Conservation (phyloP, 1,139 yeast genomes). For the Hyphopichia fennica region DNA sequence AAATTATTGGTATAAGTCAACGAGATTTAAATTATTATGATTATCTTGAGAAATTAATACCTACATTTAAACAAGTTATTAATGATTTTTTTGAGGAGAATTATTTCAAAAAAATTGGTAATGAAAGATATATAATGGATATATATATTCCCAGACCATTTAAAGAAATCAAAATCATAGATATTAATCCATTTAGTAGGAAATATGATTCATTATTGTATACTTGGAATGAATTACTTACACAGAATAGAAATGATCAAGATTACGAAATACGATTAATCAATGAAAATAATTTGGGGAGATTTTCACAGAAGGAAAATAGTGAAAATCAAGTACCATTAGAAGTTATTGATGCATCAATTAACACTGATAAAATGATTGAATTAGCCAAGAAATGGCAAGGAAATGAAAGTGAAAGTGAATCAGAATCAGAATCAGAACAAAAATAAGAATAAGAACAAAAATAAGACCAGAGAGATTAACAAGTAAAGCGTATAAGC, state of each 20-base stretch:
- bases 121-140: slow-evolving; percentile 67
- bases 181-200: slow-evolving; percentile 81
- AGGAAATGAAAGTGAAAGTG: slow-evolving; percentile 4
- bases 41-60: slow-evolving; percentile 53
- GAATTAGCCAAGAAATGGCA: slow-evolving; percentile 66
- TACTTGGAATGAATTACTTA: slow-evolving; percentile 77
- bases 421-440: no score
- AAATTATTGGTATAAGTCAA: slow-evolving; percentile 76
- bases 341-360: slow-evolving; percentile 83
- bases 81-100: slow-evolving; percentile 46
- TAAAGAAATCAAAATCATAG: slow-evolving; percentile 64
- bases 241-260: slow-evolving; percentile 14
- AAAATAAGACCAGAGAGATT: no score
- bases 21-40: slow-evolving; percentile 83
- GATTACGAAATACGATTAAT: slow-evolving; percentile 60
- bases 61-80: slow-evolving; percentile 47
- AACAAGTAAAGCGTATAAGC: no score
- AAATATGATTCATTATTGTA: slow-evolving; percentile 75
- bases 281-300: slow-evolving; percentile 61
- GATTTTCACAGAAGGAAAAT: slow-evolving; percentile 79
- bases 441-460: no score
- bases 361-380: slow-evolving; percentile 61
- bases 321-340: slow-evolving; percentile 89
- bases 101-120: slow-evolving; percentile 41
- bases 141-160: slow-evolving; percentile 79